Evolutionary conservation across 768 basidiomycete genomes (phyloP).

Genomic region (Pulveroboletus sp.): DNA sequence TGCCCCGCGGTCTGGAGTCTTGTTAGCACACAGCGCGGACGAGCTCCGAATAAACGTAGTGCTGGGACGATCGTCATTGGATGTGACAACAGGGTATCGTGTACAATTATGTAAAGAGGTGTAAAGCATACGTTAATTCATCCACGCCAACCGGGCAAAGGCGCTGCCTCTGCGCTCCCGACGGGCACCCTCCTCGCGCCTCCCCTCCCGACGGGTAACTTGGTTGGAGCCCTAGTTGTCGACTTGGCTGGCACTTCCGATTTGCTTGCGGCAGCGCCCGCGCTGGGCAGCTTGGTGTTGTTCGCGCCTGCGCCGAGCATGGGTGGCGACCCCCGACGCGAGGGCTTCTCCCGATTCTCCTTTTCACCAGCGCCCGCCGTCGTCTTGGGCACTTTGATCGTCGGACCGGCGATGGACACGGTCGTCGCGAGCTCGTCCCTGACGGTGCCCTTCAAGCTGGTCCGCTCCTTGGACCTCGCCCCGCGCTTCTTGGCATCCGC

Average conservation of each 20-base stretch:
- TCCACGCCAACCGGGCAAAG: constrained; percentile 47
- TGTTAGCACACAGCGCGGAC: no score
- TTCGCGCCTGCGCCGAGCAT: no score
- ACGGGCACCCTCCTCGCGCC: constrained; percentile 65
- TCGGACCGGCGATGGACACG: constrained; percentile 4
- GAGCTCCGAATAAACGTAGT: background rate
- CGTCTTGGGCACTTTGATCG: constrained; percentile 29
- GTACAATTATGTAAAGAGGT: constrained; percentile 19
- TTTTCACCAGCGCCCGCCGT: constrained; percentile 30
- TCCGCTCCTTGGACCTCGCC: constrained; percentile 35
- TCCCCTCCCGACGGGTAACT: constrained; percentile 36
- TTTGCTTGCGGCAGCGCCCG: constrained; percentile 10
- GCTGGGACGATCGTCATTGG: background rate
- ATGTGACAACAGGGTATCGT: constrained; percentile 15
- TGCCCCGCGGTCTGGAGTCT: constrained; percentile 5
- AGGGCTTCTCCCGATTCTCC: constrained; percentile 36
- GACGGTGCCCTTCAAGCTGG: no score
- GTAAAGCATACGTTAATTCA: constrained; percentile 25
- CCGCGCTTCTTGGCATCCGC: constrained; percentile 26
- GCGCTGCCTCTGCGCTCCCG: constrained; percentile 62
- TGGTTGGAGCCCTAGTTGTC: constrained; percentile 20
- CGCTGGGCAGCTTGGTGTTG: no score
- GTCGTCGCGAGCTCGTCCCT: no score
- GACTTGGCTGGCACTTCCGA: constrained; percentile 10
- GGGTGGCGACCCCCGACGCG: constrained; percentile 22